Base-by-base conservation (phyloP, 371 early-diverging fungal genomes). In the Parasitella parasitica region DNA sequence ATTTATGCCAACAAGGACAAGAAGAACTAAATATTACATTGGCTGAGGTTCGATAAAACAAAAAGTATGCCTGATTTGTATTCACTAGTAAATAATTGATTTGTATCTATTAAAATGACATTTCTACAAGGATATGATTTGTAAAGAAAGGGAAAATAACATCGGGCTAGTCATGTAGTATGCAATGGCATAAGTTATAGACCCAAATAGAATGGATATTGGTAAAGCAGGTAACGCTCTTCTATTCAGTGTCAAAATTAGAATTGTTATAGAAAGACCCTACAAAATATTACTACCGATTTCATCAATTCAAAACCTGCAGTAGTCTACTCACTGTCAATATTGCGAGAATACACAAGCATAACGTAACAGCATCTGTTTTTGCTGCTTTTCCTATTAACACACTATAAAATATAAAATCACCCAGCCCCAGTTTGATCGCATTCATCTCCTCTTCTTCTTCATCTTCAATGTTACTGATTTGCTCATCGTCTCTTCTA, bases 1-100 rank as follows among this genome's bases (percentile, higher is more conserved):
- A 94, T 94, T 66, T 94, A 94, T 67, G 74, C 79, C 49, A 86
- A 90, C 64, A 84, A 85, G 57, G 81, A 78, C 13, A 63, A 78
- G 54, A 77, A 78, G 27, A 71, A 72, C 37, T 59, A 66, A 56
- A 32, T 26, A 18, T 36, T 30, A 1, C 53, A 20, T 4, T 12
- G 4, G 1, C 46, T 34, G n/a, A 20, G 49, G 28, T 55, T 7
- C 41, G 27, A 35, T 13, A 22, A 50, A 49, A 2, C 30, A 54
- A 54, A 37, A 54, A 54, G 53, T 34, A 53, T 53, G 13, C 16
- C 30, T 30, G 51, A 46, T 24, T 46, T 46, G 46, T 46, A 50
- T 50, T 28, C 16, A 50, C 16, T 26, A 50, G 28, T 50, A 13
- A 50, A 50, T 28, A 50, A 50, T 28, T n/a, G 7, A 30, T 7